Conservation (phyloP, 345 rosid species). For the Nephelium lappaceum region DNA sequence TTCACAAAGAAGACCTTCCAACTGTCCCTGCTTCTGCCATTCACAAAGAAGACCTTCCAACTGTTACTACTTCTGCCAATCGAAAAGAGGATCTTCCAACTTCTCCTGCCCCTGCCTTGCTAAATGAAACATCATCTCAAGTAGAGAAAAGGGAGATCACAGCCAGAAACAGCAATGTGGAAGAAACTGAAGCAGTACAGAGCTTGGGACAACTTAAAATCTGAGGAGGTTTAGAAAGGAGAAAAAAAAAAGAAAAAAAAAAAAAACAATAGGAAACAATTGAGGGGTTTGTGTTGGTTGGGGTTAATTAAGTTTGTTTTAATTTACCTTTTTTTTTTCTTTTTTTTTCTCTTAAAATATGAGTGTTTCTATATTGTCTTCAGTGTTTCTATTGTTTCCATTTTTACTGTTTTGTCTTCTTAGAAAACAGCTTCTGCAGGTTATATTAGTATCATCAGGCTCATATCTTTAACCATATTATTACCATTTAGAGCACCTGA, state of each 20-base stretch:
- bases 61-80: neutral
- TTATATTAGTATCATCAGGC: conserved; percentile 30
- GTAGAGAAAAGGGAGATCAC: conserved; percentile 38
- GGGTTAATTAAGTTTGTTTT: conserved; percentile 35
- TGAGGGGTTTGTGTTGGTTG: conserved; percentile 24
- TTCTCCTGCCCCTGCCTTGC: conserved; percentile 9
- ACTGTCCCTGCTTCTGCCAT: neutral
- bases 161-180: conserved; percentile 23
- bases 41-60: conserved; percentile 36
- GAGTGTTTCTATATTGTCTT: conserved; percentile 29
- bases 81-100: conserved; percentile 8
- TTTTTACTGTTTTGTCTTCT: neutral
- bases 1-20: conserved; percentile 21
- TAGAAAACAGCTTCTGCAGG: conserved; percentile 43
- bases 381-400: neutral
- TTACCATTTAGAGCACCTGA: neutral
- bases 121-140: conserved; percentile 14
- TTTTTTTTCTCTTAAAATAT: conserved; percentile 21
- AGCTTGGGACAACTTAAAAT: conserved; percentile 61
- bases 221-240: conserved; percentile 29
- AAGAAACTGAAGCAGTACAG: conserved; percentile 44
- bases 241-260: too few species aligned
- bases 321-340: conserved; percentile 24
- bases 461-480: neutral
- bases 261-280: conserved; percentile 14